Evolutionary conservation across 352 stramenopile genomes (phyloP), one percentile per base, ranked within the genome.

Genomic region (Elongisporangium senticosum): DNA sequence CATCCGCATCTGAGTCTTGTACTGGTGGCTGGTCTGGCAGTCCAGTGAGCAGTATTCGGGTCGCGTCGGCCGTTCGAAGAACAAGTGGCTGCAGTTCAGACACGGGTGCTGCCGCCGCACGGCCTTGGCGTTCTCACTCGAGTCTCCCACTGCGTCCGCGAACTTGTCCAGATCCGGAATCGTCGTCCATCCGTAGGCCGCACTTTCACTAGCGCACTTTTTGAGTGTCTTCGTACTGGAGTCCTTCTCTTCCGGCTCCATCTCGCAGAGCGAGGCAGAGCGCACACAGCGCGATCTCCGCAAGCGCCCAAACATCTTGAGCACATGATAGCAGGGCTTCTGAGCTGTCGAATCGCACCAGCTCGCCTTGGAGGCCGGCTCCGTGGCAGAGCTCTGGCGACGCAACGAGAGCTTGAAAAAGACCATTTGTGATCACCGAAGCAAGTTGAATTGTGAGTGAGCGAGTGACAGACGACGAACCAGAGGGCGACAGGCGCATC

Each of bases 11-110:
- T 69, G 57, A 33, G 26, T 33, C 22, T 66, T 40, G 55, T 70
- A 79, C 50, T 69, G 51, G 53, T 69, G 64, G 40, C 64, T 79
- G 53, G 63, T 69, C 43, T 72, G 74, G 61, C 73, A 83, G 59
- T 83, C 73, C 15, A 83, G 56, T 23, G 70, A 83, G 58, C 73
- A 83, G 54, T 43, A 43, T 17, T 43, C 33, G 2, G 11, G 33
- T 4, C 33, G 33, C 33, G 11, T 2, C 4, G 33, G 33, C 3
- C 8, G 33, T 1, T 43, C 33, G 33, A 43, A 43, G 13, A 43
- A 43, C 33, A 43, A 17, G 33, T 43, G 33, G 33, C 33, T 10
- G 33, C 33, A 43, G 33, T 43, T 43, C 33, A 43, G 33, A 17
- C 33, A 43, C 10, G 33, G 17, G 33, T 10, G 33, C 33, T 43